Base-by-base conservation (phyloP, 2,329 filamentous ascomycete species). In the Akanthomyces uredinophilus region DNA sequence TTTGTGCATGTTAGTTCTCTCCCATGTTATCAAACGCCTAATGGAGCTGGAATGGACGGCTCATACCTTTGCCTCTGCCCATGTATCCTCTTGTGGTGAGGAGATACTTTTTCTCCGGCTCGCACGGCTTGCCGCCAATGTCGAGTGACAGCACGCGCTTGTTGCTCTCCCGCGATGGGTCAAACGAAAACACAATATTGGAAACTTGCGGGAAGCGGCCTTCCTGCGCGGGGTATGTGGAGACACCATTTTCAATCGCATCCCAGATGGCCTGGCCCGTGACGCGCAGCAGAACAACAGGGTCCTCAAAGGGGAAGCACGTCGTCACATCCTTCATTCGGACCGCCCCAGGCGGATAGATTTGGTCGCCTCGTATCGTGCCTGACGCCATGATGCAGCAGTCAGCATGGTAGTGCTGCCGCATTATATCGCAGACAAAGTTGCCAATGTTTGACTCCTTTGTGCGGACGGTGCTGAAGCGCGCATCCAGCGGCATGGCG, bases 281-380 rank as follows among this genome's bases (percentile, higher is more conserved):
- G 5, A 92, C 81, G 39, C 83, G 84, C 64, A 96, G 79, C 4
- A 96, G 85, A 0, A 96, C 88, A 1, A 93, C 89, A 0, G 92
- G 92, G 66, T 96, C 92, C 71, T 96, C 92, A 68, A 97, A 96
- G 0, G 93, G 93, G 67, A 96, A 96, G 70, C 91, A 96, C 56
- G 90, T 90, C 62, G 92, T 84, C n/a, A 96, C 85, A 69, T 96
- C 91, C 69, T 91, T 91, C 63, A 96, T 77, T 27, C 87, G 81
- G 8, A 96, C 77, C 0, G 92, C 79, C 0, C 92, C 92, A 0
- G 91, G 90, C 0, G 91, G 87, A 68, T 96, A 96, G 37, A 96
- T 87, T 72, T 95, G 91, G 70, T 96, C 92, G 1, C 92, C 92
- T 16, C 92, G 85, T 59, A 96, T 91, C 0, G 92, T 96, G 0